Percentiles rank a stretch among this genome's conserved stretches.
phyloP scores from a whole-genome alignment of 139 green algal species.

The Pleodorina starrii region DNA sequence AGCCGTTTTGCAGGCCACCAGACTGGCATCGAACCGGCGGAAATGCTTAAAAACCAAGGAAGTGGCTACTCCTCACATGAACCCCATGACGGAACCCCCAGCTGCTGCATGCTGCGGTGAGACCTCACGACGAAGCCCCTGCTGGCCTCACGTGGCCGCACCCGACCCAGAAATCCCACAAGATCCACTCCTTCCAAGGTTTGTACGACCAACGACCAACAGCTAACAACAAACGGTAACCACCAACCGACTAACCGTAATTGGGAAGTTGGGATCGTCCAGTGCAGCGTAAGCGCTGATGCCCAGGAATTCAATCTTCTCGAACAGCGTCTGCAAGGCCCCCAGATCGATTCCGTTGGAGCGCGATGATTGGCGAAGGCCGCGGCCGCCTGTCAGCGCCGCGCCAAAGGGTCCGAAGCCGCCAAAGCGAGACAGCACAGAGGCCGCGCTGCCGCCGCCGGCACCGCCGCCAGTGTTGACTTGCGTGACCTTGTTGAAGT shows the following conservation, averaged over 20 bases:
- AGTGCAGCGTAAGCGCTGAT: slow-evolving; percentile 43
- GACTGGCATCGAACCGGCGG: too few species aligned
- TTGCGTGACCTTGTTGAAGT: slow-evolving; percentile 55
- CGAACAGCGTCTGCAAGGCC: slow-evolving; percentile 5
- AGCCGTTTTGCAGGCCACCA: too few species aligned
- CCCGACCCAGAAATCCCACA: too few species aligned
- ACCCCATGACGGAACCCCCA: too few species aligned
- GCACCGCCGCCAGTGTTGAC: slow-evolving; percentile 39
- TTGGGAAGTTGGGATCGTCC: slow-evolving; percentile 31
- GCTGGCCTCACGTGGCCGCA: too few species aligned
- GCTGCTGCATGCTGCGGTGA: too few species aligned
- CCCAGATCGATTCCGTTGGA: background rate
- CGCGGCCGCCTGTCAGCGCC: background rate
- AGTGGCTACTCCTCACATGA: too few species aligned
- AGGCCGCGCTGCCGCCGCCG: slow-evolving; percentile 20
- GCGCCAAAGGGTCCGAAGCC: slow-evolving; percentile 27
- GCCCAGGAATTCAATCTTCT: slow-evolving; percentile 47
- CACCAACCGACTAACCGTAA: background rate
- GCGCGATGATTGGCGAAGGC: background rate
- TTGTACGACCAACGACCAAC: too few species aligned
- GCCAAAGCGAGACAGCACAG: slow-evolving; percentile 1
- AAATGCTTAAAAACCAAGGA: too few species aligned
- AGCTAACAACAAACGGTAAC: background rate
- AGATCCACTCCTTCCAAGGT: too few species aligned
- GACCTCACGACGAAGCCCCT: too few species aligned